Percentiles rank a stretch among this genome's conserved stretches.
Conservation (phyloP, 2,329 filamentous ascomycete species). For the Aureobasidium sp. region DNA sequence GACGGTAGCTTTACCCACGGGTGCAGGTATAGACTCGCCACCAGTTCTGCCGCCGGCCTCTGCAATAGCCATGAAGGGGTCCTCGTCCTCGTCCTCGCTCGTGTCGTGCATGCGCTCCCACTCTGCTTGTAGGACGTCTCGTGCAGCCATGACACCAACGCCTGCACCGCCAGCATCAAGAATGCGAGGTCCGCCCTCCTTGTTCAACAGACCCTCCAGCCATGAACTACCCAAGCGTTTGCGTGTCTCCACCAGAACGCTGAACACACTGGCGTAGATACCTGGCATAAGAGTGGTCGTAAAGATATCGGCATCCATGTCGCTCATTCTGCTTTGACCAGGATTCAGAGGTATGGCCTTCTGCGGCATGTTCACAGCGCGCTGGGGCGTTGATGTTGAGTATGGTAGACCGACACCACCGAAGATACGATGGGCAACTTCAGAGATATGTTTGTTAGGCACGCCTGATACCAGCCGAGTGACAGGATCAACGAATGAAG, state of each 20-base stretch:
- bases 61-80: constrained; percentile 19
- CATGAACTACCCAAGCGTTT: constrained; percentile 63
- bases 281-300: constrained; percentile 61
- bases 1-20: constrained; percentile 68
- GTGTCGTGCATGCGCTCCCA: constrained; percentile 58
- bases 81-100: constrained; percentile 14
- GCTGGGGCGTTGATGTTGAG: constrained; percentile 61
- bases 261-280: constrained; percentile 59
- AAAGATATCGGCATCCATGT: constrained; percentile 68
- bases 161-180: constrained; percentile 69
- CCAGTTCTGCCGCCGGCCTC: constrained; percentile 27
- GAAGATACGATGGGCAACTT: constrained; percentile 64
- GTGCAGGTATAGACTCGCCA: constrained; percentile 34
- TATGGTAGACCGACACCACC: constrained; percentile 69
- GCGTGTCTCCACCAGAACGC: constrained; percentile 62
- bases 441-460: constrained; percentile 64
- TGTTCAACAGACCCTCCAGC: constrained; percentile 55
- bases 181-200: constrained; percentile 52
- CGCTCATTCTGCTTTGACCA: constrained; percentile 56
- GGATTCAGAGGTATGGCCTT: constrained; percentile 57
- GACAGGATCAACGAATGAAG: constrained; percentile 64
- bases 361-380: constrained; percentile 49
- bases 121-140: constrained; percentile 70
- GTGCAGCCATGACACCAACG: constrained; percentile 64
- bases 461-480: constrained; percentile 51